Evolutionary conservation across 2,329 filamentous ascomycete species (phyloP).

Genomic region (Neospermospora avenae): DNA sequence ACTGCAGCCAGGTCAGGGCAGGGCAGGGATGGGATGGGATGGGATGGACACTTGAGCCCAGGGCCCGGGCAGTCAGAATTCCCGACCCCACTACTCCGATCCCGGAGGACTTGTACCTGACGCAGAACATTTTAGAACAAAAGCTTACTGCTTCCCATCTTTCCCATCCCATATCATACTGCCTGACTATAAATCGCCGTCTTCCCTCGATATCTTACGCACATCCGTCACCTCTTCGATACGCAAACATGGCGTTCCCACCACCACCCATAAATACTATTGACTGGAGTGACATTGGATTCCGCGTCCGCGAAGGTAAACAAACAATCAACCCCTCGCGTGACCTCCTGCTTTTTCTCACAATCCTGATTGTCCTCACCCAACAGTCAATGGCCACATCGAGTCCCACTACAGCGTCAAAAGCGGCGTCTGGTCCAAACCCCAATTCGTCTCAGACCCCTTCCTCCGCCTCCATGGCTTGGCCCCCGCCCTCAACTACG

Average conservation of each 20-base stretch:
- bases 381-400: conserved; percentile 87
- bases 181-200: background rate
- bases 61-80: background rate
- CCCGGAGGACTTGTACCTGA: background rate
- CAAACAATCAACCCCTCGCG: conserved; percentile 3
- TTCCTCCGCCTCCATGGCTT: conserved; percentile 90
- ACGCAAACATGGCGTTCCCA: conserved; percentile 55
- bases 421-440: conserved; percentile 73
- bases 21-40: no score
- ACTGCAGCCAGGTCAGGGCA: no score
- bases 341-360: background rate
- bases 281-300: conserved; percentile 91
- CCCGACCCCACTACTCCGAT: background rate
- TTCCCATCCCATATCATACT: background rate
- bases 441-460: conserved; percentile 77
- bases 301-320: conserved; percentile 84
- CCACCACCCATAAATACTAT: conserved; percentile 76
- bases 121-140: background rate
- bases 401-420: conserved; percentile 77
- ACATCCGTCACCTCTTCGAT: background rate
- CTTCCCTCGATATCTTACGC: background rate
- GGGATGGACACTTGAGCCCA: no score
- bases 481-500: conserved; percentile 93
- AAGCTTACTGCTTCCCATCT: background rate
- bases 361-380: no score